Percentiles rank a stretch among this genome's conserved stretches.
Conservation (phyloP, 441 rosid genomes). For the Syzygium syzygioides region DNA sequence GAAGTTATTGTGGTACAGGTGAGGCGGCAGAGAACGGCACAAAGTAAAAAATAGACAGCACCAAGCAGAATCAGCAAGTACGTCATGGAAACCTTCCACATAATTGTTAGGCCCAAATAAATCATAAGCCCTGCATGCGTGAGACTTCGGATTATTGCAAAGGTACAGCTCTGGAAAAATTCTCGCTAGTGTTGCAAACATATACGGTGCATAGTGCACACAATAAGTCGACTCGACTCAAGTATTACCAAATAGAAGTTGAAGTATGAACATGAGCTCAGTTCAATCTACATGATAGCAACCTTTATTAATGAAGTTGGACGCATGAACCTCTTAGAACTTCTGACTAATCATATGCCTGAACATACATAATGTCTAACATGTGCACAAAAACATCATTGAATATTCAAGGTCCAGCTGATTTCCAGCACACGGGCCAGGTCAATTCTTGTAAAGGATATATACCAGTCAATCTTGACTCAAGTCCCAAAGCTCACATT, state of each 20-base stretch:
- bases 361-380: rapidly evolving
- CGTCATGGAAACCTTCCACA: background rate
- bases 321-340: background rate
- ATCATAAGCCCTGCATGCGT: rapidly evolving
- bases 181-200: background rate
- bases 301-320: background rate
- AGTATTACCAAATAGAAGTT: background rate
- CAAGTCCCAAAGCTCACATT: background rate
- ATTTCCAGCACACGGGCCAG: background rate
- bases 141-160: background rate
- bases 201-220: background rate
- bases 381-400: rapidly evolving
- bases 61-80: background rate
- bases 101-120: background rate
- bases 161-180: background rate
- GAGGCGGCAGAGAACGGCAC: background rate
- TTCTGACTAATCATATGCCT: background rate
- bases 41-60: background rate
- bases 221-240: rapidly evolving
- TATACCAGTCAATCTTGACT: background rate
- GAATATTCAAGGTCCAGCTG: background rate
- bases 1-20: background rate
- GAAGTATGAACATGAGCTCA: rapidly evolving
- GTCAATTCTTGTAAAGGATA: background rate
- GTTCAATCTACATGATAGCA: background rate